Base-by-base conservation (phyloP, 768 basidiomycete species). In the Rickenella mellea region DNA sequence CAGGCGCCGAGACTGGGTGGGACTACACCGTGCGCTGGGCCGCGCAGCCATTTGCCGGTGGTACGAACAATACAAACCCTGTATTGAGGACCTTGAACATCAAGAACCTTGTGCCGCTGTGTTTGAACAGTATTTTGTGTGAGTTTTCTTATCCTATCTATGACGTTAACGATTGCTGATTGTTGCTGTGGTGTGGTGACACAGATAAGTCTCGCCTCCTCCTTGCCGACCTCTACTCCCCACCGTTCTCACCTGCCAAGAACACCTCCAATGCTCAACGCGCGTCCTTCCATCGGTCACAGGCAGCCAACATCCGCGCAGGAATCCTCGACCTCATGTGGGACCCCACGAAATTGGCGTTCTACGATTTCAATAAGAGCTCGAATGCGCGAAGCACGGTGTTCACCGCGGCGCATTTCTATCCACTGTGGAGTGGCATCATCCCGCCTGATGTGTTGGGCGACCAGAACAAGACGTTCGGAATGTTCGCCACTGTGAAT, bases 341-440 rank as follows among this genome's bases (percentile, higher is more conserved):
- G 91, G 85, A 94, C 55, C 49, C 76, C 0, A 61, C 66, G 6
- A 86, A 84, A 66, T 67, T 89, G n/a, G 83, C 83, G 0, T 94
- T 93, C 62, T 93, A 93, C 53, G 92, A 94, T 60, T 96, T 84
- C 63, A 88, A 90, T 58, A 59, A 82, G 29, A 80, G 76, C 6
- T 71, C 79, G 2, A 78, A 80, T 39, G 55, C 73, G 11, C 76
- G 83, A 40, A 80, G 77, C 52, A 60, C 51, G 37, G 55, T 88
- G 24, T 91, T 82, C 64, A 76, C 76, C n/a, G 70, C 65, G 2
- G 91, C 86, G 1, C 78, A 74, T 1, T 91, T 79, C 65, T 90
- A 89, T 57, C 87, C 92, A 0, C 67, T 83, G 38, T 96, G 91
- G 93, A 80, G 72, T 40, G 83, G 78, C 14, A 91, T 97, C 52